Conservation (phyloP, 1,284 basidiomycete species). For the Trichosporon ovoides region DNA sequence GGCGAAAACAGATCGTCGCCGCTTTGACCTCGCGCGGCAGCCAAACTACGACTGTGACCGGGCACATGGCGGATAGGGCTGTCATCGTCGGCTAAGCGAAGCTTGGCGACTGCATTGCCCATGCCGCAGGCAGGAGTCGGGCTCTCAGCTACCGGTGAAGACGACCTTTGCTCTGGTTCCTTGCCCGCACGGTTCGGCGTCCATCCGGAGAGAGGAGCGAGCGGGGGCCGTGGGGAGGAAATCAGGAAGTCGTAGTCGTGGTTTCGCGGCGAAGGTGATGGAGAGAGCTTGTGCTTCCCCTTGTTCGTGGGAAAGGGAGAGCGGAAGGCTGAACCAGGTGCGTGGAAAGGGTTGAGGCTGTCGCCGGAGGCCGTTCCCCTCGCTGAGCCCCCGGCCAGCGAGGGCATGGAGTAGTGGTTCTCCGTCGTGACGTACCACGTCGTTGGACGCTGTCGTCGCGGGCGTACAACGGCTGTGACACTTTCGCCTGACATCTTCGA, state of each 20-base stretch:
- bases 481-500: not conserved
- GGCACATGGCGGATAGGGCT: constrained; percentile 40
- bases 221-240: constrained; percentile 36
- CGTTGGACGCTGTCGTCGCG: not conserved
- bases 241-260: constrained; percentile 47
- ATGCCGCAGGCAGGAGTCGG: constrained; percentile 40
- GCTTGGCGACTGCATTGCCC: constrained; percentile 37
- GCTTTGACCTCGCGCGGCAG: constrained; percentile 12
- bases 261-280: constrained; percentile 33
- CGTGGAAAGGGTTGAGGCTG: constrained; percentile 14
- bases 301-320: constrained; percentile 12
- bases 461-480: not conserved
- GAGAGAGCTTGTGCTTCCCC: constrained; percentile 44
- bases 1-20: constrained; percentile 21
- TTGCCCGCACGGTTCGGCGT: constrained; percentile 8
- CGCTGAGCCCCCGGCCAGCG: constrained; percentile 2
- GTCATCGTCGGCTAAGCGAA: constrained; percentile 40
- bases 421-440: constrained; percentile 4
- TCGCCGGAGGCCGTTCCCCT: not conserved
- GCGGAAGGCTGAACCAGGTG: constrained; percentile 11
- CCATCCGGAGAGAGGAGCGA: not conserved
- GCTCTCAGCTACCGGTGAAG: constrained; percentile 35
- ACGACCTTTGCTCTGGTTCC: constrained; percentile 15
- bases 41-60: constrained; percentile 38
- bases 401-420: not conserved